Evolutionary conservation across 345 rosid species (phyloP), one percentile per base, ranked within the genome.

Genomic region (Eucalyptus erythrocorys): DNA sequence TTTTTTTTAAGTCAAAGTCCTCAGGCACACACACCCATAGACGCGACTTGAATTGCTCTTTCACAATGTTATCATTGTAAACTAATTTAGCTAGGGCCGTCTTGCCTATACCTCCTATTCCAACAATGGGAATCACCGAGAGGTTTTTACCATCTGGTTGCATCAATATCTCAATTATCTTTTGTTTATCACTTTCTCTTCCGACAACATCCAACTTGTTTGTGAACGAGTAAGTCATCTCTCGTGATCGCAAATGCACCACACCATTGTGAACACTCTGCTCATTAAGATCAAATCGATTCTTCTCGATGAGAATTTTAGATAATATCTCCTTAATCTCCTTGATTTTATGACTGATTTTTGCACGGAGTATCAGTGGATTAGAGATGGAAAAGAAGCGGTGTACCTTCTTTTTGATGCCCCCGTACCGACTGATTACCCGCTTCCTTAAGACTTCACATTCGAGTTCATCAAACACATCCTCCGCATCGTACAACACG

Each of bases 141-240:
- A 17, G 26, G 26, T 10, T 71, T 17, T 71, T 19, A 2, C 6
- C 1, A 37, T 19, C 0, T 3, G 81, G 6, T 2, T 3, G 43
- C 13, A 71, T 71, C 26, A 68, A 17, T 34, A 68, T 34, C 43
- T 68, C 13, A 8, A 68, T 34, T 34, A 68, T 68, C 43, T 68
- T 68, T 68, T 34, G 7, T 19, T 17, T 68, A 17, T 68, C 43
- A 34, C 2, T 3, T 1, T 68, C 80, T 34, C 80, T 68, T 68
- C 80, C 13, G 1, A 34, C 13, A 1, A 68, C 43, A 34, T 34
- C 80, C 43, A 19, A 34, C 80, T 68, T 68, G 13, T 68, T 34
- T 68, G 5, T 5, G 21, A 34, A 68, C 0, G 7, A 68, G 24
- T 68, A 34, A 34, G 80, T 34, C 43, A 34, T 68, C 13, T 68